A percentile compares a stretch with the other conserved stretches of the same genome.
Conservation (phyloP, 1,284 basidiomycete species). For the Tilletia walkeri region DNA sequence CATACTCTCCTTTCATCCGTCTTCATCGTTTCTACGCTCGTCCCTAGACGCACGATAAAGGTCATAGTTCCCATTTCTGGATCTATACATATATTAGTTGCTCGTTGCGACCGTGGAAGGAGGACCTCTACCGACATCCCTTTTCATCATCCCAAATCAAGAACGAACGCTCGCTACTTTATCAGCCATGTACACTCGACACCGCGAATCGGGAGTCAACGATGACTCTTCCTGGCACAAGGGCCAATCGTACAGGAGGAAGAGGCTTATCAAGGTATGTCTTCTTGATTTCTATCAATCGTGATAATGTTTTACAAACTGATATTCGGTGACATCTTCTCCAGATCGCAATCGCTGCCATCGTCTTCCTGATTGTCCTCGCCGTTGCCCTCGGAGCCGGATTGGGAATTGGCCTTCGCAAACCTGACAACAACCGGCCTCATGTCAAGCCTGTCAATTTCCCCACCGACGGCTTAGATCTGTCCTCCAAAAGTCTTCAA, state of each 20-base stretch:
- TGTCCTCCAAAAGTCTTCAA: background rate
- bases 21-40: too few relatives aligned
- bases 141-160: too few relatives aligned
- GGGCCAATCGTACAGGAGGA: constrained; percentile 1
- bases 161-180: too few relatives aligned
- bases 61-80: too few relatives aligned
- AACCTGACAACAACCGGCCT: background rate
- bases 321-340: too few relatives aligned
- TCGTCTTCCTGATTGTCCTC: constrained; percentile 3
- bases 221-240: constrained; percentile 10
- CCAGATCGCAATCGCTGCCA: background rate
- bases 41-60: too few relatives aligned
- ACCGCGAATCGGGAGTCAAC: background rate
- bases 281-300: too few relatives aligned
- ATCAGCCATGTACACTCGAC: constrained; percentile 1
- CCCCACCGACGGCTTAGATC: background rate
- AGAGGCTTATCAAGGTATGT: background rate
- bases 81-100: too few relatives aligned
- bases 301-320: too few relatives aligned
- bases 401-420: constrained; percentile 6
- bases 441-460: constrained; percentile 11
- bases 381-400: constrained; percentile 11
- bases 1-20: too few relatives aligned
- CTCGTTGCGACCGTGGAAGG: too few relatives aligned
- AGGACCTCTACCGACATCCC: too few relatives aligned